Percentiles rank a stretch among this genome's conserved stretches.
Conservation (phyloP, 164 flowering plant genomes). For the Houttuynia cordata region DNA sequence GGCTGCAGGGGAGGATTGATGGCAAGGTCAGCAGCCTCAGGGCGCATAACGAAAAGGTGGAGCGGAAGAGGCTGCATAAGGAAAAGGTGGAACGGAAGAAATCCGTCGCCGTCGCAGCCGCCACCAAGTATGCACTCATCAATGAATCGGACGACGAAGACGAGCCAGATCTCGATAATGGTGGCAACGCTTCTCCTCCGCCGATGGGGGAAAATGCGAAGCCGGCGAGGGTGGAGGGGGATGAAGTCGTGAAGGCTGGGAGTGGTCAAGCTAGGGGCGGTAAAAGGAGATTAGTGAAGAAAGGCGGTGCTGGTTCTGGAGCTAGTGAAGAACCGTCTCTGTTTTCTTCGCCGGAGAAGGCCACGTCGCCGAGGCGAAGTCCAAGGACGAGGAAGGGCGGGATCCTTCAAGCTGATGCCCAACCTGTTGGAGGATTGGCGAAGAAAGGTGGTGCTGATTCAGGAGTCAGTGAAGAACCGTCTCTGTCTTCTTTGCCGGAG, state of each 20-base stretch:
- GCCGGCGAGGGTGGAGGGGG: constrained; percentile 33
- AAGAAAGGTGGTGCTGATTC: not conserved
- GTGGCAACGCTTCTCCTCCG: not conserved
- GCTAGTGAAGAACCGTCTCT: not conserved
- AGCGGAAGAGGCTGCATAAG: constrained; percentile 17
- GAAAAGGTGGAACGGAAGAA: constrained; percentile 20
- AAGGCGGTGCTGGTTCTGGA: not conserved
- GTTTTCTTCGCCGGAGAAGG: not conserved
- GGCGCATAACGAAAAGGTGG: constrained; percentile 23
- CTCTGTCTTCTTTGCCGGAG: not conserved
- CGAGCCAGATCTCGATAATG: too few species aligned
- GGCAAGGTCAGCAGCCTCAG: constrained; percentile 53
- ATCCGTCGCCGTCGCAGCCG: too few species aligned
- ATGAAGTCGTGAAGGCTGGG: constrained; percentile 28
- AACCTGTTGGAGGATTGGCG: not conserved
- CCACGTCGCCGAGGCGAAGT: not conserved
- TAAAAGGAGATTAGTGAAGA: not conserved
- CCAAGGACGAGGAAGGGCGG: not conserved
- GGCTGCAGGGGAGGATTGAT: constrained; percentile 78
- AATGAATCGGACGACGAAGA: constrained; percentile 1
- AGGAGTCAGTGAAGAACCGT: not conserved
- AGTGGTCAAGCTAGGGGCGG: not conserved
- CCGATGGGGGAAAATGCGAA: constrained; percentile 1
- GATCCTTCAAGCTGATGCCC: not conserved
- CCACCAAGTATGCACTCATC: not conserved